phyloP scores from a whole-genome alignment of 1,284 basidiomycete genomes.

The Ustilago nuda region DNA sequence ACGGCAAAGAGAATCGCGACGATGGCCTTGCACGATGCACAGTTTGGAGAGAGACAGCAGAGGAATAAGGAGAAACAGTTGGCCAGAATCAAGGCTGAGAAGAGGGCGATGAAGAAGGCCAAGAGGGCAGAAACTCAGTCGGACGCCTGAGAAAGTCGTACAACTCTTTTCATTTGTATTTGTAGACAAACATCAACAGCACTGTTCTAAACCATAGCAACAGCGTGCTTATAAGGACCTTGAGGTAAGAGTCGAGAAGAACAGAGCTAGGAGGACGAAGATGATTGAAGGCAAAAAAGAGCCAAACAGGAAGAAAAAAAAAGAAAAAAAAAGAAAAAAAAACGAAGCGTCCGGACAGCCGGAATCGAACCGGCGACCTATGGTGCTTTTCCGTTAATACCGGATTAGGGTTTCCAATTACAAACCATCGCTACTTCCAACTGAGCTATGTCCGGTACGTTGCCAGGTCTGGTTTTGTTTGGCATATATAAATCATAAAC shows the following conservation, averaged over 20 bases:
- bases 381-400: constrained; percentile 55
- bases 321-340: constrained; percentile 20
- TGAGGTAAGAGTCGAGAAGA: not conserved
- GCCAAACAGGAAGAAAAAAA: not conserved
- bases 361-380: constrained; percentile 60
- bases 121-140: constrained; percentile 9
- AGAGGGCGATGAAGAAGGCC: constrained; percentile 26
- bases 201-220: not conserved
- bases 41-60: constrained; percentile 89
- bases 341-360: constrained; percentile 51
- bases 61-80: constrained; percentile 77
- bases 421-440: constrained; percentile 60
- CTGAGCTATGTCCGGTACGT: constrained; percentile 51
- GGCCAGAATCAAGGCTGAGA: constrained; percentile 38
- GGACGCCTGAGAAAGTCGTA: not conserved
- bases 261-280: not conserved
- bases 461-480: not conserved
- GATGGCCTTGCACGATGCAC: constrained; percentile 86
- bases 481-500: no score
- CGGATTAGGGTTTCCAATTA: constrained; percentile 59
- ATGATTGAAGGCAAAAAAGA: not conserved
- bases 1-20: constrained; percentile 92
- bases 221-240: not conserved
- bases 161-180: constrained; percentile 12
- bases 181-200: constrained; percentile 6